Evolutionary conservation across 495 filamentous ascomycete species (phyloP).

Genomic region (Lepraria neglecta): DNA sequence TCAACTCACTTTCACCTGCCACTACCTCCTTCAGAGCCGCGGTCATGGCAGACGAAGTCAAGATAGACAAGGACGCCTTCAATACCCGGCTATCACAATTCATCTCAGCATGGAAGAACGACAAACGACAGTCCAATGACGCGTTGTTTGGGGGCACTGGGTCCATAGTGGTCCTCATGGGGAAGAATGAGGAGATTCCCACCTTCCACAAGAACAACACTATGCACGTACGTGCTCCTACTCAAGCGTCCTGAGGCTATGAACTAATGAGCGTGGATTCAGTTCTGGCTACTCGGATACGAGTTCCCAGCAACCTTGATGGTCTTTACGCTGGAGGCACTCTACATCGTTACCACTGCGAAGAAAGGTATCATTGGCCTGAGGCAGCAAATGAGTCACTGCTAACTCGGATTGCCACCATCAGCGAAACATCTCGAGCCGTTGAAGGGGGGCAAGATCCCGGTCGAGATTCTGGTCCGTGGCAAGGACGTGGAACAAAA

Average conservation of each 20-base stretch:
- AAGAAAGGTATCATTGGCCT: conserved; percentile 72
- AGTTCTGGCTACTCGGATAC: conserved; percentile 99
- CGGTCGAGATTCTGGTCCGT: conserved; percentile 79
- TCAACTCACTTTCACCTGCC: conserved; percentile 3
- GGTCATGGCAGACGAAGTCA: conserved; percentile 61
- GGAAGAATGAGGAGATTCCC: conserved; percentile 81
- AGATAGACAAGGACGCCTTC: conserved; percentile 86
- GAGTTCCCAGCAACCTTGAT: conserved; percentile 96
- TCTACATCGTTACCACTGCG: conserved; percentile 88
- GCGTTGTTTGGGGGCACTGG: conserved; percentile 74
- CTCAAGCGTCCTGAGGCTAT: background rate
- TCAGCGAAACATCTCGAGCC: conserved; percentile 88
- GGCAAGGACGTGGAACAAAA: conserved; percentile 88
- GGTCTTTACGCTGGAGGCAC: conserved; percentile 75
- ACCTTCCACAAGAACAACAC: conserved; percentile 91
- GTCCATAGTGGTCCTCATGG: conserved; percentile 84
- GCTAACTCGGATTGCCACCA: conserved; percentile 6
- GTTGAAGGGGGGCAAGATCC: conserved; percentile 83
- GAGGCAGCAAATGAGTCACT: background rate
- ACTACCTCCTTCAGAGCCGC: background rate
- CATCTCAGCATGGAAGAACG: conserved; percentile 84
- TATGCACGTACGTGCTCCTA: conserved; percentile 65
- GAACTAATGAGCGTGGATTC: conserved; percentile 26
- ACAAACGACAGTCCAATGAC: conserved; percentile 66
- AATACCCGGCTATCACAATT: conserved; percentile 85